phyloP scores from a whole-genome alignment of 208 protist genomes.

The Leishmania aethiopica region DNA sequence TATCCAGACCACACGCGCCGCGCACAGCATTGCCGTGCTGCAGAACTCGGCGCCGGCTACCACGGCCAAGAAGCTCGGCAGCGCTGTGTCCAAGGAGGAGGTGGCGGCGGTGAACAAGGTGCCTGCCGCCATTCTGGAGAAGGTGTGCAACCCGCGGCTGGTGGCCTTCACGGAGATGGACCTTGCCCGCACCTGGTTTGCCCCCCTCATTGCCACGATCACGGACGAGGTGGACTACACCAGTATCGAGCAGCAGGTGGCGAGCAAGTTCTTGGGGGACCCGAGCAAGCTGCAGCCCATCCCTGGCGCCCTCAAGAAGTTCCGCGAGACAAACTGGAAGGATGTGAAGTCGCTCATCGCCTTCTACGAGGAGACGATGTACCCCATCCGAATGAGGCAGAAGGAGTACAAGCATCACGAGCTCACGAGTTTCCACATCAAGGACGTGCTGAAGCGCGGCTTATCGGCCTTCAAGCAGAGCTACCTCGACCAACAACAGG shows the following conservation, averaged over 20 bases:
- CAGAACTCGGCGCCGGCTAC: constrained; percentile 44
- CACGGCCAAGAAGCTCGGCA: constrained; percentile 50
- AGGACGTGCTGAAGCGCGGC: constrained; percentile 89
- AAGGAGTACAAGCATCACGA: constrained; percentile 63
- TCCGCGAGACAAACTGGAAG: constrained; percentile 68
- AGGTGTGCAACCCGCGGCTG: constrained; percentile 52
- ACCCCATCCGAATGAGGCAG: constrained; percentile 63
- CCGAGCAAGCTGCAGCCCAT: constrained; percentile 40
- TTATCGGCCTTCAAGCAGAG: constrained; percentile 89
- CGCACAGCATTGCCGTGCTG: constrained; percentile 59
- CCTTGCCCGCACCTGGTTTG: constrained; percentile 61
- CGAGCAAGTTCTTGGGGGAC: constrained; percentile 31
- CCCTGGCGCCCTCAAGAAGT: constrained; percentile 65
- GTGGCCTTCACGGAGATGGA: constrained; percentile 72
- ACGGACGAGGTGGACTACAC: constrained; percentile 58
- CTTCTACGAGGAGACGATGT: constrained; percentile 88
- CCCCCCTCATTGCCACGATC: constrained; percentile 64
- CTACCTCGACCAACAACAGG: constrained; percentile 84
- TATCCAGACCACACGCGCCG: constrained; percentile 27
- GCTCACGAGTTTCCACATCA: constrained; percentile 84
- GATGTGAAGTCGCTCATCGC: constrained; percentile 51
- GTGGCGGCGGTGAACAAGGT: constrained; percentile 60
- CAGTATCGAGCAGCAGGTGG: constrained; percentile 63
- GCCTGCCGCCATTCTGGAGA: constrained; percentile 49
- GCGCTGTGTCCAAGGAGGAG: constrained; percentile 41